A percentile compares a stretch with the other conserved stretches of the same genome.
Conservation (phyloP, 257 asterid genomes). For the Prunella vulgaris region DNA sequence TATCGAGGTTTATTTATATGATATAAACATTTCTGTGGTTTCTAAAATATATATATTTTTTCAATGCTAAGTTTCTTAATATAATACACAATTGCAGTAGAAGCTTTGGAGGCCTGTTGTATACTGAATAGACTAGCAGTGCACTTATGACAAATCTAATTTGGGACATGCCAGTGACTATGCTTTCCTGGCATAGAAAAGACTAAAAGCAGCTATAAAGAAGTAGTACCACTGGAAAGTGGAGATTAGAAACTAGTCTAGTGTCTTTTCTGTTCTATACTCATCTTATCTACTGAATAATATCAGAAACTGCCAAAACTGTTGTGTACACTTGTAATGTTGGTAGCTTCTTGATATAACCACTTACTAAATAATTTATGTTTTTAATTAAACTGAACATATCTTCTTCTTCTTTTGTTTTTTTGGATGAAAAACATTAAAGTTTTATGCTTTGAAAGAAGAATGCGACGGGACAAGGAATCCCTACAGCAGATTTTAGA, state of each 20-base stretch:
- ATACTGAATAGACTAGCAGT: neutral
- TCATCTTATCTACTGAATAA: neutral
- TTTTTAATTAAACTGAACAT: neutral
- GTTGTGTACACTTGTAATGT: neutral
- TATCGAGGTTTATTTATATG: neutral
- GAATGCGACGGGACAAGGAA: neutral
- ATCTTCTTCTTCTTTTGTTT: neutral
- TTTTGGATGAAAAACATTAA: neutral
- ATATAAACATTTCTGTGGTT: neutral
- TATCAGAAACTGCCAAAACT: neutral
- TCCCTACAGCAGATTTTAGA: neutral
- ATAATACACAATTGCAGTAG: neutral
- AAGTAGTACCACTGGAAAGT: neutral
- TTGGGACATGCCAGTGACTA: neutral
- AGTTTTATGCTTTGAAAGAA: neutral
- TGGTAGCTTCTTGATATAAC: neutral
- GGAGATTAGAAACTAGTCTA: neutral
- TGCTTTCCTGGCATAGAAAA: neutral
- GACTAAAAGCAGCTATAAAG: neutral
- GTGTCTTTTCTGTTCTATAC: slow-evolving; percentile 1
- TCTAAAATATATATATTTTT: neutral
- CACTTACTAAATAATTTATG: neutral
- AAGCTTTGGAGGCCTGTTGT: neutral
- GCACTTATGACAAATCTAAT: neutral
- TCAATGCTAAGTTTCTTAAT: neutral